phyloP scores from a whole-genome alignment of 805 yeast species.

The Millerozyma acaciae region DNA sequence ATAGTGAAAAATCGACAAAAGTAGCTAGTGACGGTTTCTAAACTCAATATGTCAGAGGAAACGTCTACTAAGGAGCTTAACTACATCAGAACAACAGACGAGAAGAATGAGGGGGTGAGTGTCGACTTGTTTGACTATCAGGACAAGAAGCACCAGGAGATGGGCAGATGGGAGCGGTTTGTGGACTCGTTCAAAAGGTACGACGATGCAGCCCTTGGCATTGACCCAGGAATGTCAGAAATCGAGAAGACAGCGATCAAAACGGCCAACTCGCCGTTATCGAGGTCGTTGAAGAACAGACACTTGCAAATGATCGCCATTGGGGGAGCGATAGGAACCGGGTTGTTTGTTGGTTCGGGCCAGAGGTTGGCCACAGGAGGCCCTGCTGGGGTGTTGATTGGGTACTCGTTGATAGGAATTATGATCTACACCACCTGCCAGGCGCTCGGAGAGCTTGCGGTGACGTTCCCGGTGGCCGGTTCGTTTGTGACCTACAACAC shows the following conservation, averaged over 20 bases:
- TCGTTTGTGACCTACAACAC: slow-evolving; percentile 61
- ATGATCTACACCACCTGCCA: slow-evolving; percentile 55
- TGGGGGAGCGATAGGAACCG: slow-evolving; percentile 84
- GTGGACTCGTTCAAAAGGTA: slow-evolving; percentile 30
- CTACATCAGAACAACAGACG: slow-evolving; percentile 9
- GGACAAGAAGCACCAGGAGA: slow-evolving; percentile 13
- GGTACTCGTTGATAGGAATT: slow-evolving; percentile 52
- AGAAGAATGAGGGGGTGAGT: slow-evolving; percentile 37
- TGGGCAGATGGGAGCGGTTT: slow-evolving; percentile 20
- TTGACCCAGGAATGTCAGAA: slow-evolving; percentile 33
- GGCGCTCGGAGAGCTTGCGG: slow-evolving; percentile 53
- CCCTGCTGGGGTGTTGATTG: slow-evolving; percentile 64
- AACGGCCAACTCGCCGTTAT: slow-evolving; percentile 48
- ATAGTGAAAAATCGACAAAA: background rate
- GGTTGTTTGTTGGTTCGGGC: slow-evolving; percentile 74
- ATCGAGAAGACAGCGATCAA: slow-evolving; percentile 33
- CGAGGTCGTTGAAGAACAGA: slow-evolving; percentile 53
- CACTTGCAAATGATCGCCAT: slow-evolving; percentile 80
- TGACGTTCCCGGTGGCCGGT: slow-evolving; percentile 64
- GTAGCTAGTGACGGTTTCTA: background rate
- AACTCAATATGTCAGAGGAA: background rate
- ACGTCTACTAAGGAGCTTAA: background rate
- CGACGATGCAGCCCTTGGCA: slow-evolving; percentile 33
- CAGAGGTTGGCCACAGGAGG: slow-evolving; percentile 61
- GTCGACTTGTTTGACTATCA: slow-evolving; percentile 23